Percentiles rank a stretch among this genome's conserved stretches.
These are phyloP conservation scores for Mycena polygramma DNA, from an alignment of 768 basidiomycete species.

Conservation along the genomic window DNA sequence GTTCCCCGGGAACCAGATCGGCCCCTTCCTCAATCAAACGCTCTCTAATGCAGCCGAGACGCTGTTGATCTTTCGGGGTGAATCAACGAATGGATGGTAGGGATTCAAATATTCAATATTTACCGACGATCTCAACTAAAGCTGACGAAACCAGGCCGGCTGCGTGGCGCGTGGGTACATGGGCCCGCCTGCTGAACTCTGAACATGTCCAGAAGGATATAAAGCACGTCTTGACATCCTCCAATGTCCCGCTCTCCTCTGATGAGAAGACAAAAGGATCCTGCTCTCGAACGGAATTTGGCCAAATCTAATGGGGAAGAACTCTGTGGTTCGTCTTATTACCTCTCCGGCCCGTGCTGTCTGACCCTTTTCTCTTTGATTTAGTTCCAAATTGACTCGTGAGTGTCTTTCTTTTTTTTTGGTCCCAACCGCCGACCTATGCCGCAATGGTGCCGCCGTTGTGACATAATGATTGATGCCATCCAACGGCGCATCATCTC, in stretches of 20 bases:
- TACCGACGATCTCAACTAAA: neutral
- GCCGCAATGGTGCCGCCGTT: too few relatives aligned
- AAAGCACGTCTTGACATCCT: slow-evolving; percentile 1
- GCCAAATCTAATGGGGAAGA: slow-evolving; percentile 28
- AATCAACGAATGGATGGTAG: slow-evolving; percentile 33
- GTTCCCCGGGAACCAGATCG: slow-evolving; percentile 34
- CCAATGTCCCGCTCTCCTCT: neutral
- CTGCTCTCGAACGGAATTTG: slow-evolving; percentile 24
- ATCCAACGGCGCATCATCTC: too few relatives aligned
- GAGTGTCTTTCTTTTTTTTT: neutral
- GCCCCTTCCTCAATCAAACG: slow-evolving; percentile 34
- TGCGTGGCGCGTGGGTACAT: slow-evolving; percentile 36
- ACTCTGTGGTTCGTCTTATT: slow-evolving; percentile 10
- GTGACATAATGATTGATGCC: too few relatives aligned
- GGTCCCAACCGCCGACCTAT: neutral
- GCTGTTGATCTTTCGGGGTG: slow-evolving; percentile 31
- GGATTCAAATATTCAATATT: neutral
- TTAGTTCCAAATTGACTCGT: slow-evolving; percentile 33
- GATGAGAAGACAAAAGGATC: neutral
- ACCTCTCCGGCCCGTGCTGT: too few relatives aligned
- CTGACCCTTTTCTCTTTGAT: neutral
- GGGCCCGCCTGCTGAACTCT: slow-evolving; percentile 31
- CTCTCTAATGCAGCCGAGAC: slow-evolving; percentile 32
- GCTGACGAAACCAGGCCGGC: slow-evolving; percentile 12
- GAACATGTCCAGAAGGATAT: slow-evolving; percentile 21